A percentile compares a stretch with the other conserved stretches of the same genome.
These are phyloP conservation scores for Ogataea ganodermae DNA, from an alignment of 805 yeast species.

Conservation along the genomic window DNA sequence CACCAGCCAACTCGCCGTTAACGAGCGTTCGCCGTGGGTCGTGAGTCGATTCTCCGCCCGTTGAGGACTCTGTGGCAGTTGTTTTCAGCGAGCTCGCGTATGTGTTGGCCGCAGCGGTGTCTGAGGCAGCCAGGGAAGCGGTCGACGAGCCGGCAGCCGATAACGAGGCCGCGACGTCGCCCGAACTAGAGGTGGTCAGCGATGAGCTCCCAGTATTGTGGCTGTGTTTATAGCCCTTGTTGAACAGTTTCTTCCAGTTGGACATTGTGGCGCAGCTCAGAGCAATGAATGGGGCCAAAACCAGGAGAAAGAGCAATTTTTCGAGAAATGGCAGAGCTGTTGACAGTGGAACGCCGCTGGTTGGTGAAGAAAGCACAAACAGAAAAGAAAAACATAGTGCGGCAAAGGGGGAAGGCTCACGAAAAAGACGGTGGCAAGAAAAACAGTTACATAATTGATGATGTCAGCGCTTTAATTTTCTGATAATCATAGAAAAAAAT, in stretches of 20 bases:
- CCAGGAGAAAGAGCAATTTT: no score
- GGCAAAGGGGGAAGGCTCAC: background rate
- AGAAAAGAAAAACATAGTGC: conserved; percentile 8
- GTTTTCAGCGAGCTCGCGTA: conserved; percentile 17
- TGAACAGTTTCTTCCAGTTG: conserved; percentile 36
- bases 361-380: background rate
- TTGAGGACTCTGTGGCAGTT: conserved; percentile 8
- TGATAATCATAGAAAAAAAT: no score
- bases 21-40: conserved; percentile 29
- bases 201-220: conserved; percentile 19
- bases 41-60: conserved; percentile 17
- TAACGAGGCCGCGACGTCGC: background rate
- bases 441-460: background rate
- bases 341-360: background rate
- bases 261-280: conserved; percentile 25
- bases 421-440: background rate
- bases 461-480: background rate
- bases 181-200: conserved; percentile 12
- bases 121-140: conserved; percentile 14
- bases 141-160: background rate
- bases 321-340: no score
- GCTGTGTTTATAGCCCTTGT: conserved; percentile 22
- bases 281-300: background rate
- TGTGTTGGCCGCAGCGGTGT: background rate
- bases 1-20: conserved; percentile 17